Conservation (phyloP, 2,329 filamentous ascomycete genomes). For the Cladosporium sp. region DNA sequence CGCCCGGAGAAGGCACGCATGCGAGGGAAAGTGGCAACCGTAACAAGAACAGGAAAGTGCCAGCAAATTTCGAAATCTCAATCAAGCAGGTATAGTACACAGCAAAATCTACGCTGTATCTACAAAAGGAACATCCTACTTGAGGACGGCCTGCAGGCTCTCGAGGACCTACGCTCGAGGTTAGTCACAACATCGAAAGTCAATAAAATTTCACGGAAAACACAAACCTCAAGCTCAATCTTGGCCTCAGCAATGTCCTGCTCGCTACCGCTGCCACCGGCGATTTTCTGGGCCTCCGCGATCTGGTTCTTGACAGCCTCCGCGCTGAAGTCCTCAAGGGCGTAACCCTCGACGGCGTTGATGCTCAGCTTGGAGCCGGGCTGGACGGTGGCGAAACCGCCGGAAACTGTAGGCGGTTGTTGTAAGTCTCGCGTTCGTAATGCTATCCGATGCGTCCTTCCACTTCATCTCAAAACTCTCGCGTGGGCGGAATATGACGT, state of each 20-base stretch:
- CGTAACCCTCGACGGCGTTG: conserved; percentile 94
- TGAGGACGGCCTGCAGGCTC: conserved; percentile 74
- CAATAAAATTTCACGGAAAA: not conserved
- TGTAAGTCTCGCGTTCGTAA: conserved; percentile 5
- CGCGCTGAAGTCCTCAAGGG: conserved; percentile 91
- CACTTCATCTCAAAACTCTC: conserved; percentile 2
- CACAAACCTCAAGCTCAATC: conserved; percentile 93
- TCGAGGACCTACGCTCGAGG: conserved; percentile 64
- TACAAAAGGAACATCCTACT: conserved; percentile 52
- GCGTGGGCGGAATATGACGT: conserved; percentile 43
- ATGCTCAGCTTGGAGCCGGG: conserved; percentile 93
- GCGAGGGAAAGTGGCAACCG: not conserved
- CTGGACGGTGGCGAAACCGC: conserved; percentile 95
- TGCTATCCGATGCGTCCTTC: not conserved
- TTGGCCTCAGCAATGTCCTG: conserved; percentile 98
- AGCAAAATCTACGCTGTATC: conserved; percentile 15
- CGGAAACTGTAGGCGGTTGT: conserved; percentile 63
- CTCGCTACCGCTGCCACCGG: conserved; percentile 84
- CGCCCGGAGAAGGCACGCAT: not conserved
- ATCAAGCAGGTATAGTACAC: conserved; percentile 14
- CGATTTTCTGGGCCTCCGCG: conserved; percentile 92
- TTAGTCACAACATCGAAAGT: conserved; percentile 19
- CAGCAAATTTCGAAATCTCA: not conserved
- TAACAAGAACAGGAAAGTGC: not conserved
- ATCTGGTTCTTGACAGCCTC: conserved; percentile 87